Conservation (phyloP, 768 basidiomycete genomes). For the Termitomyces eurrhizus region DNA sequence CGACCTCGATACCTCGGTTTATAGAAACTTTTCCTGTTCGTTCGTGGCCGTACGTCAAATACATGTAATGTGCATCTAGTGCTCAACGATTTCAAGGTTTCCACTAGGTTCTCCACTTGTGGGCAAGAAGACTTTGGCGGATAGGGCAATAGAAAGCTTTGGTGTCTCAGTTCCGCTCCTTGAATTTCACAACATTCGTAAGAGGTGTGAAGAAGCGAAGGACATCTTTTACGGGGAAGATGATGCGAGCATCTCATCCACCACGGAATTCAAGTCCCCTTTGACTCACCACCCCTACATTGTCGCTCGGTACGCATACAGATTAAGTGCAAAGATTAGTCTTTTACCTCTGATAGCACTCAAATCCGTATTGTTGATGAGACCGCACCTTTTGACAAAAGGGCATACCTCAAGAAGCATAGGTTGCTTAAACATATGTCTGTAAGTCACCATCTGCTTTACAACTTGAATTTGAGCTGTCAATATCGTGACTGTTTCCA, state of each 20-base stretch:
- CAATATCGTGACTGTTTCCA: background rate
- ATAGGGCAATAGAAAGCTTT: conserved; percentile 31
- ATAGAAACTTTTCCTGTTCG: conserved; percentile 23
- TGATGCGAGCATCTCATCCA: conserved; percentile 12
- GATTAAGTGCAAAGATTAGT: background rate
- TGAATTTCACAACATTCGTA: conserved; percentile 26
- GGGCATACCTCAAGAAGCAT: conserved; percentile 21
- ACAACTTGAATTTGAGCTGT: background rate
- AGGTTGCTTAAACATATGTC: conserved; percentile 17
- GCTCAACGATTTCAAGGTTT: conserved; percentile 13
- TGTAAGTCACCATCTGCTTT: conserved; percentile 12
- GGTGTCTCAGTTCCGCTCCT: conserved; percentile 30
- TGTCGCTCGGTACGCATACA: conserved; percentile 26
- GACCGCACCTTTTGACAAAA: conserved; percentile 25
- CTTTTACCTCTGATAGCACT: conserved; percentile 20
- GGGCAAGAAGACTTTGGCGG: conserved; percentile 19
- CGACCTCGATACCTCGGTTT: conserved; percentile 27
- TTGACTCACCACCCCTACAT: conserved; percentile 31
- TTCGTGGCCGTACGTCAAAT: conserved; percentile 23
- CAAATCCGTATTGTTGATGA: conserved; percentile 30
- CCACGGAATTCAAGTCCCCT: conserved; percentile 15
- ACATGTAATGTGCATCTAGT: background rate
- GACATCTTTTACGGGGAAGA: conserved; percentile 6
- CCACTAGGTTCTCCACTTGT: conserved; percentile 17
- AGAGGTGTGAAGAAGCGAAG: conserved; percentile 14